A percentile compares a stretch with the other conserved stretches of the same genome.
phyloP scores from a whole-genome alignment of 352 stramenopile species.

The Phytophthora crassamura region DNA sequence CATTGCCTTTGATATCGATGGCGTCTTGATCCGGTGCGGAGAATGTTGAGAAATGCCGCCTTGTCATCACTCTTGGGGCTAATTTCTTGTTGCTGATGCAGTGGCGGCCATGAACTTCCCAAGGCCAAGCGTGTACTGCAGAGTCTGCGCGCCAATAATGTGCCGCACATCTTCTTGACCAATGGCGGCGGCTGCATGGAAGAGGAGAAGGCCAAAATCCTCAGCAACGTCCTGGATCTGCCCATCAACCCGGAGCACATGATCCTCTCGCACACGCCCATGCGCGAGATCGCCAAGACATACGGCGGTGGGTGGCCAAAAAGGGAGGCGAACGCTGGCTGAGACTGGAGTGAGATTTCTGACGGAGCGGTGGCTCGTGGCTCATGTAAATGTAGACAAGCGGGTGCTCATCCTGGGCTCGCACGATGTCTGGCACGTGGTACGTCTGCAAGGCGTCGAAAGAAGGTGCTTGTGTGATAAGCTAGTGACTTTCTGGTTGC shows the following conservation, averaged over 20 bases:
- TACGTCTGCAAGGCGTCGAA: conserved; percentile 23
- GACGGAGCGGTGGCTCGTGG: background rate
- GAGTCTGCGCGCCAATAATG: conserved; percentile 59
- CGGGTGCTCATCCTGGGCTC: conserved; percentile 90
- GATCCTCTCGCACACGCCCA: conserved; percentile 90
- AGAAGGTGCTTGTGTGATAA: background rate
- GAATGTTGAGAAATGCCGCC: conserved; percentile 3
- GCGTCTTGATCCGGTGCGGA: conserved; percentile 85
- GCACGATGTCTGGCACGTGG: conserved; percentile 81
- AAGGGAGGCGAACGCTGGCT: background rate
- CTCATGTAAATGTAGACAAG: conserved; percentile 48
- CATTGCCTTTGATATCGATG: conserved; percentile 93
- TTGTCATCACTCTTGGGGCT: background rate
- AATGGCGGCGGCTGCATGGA: conserved; percentile 92
- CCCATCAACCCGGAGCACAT: conserved; percentile 78
- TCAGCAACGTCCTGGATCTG: conserved; percentile 68
- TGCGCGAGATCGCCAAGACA: conserved; percentile 73
- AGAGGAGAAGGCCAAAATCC: conserved; percentile 76
- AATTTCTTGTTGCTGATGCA: conserved; percentile 16
- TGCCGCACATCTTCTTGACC: conserved; percentile 92
- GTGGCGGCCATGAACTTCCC: conserved; percentile 75
- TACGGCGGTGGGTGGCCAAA: conserved; percentile 54
- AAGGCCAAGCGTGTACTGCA: conserved; percentile 72
- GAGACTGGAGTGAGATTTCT: background rate
- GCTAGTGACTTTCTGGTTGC: background rate